Evolutionary conservation across 768 basidiomycete species (phyloP).

Genomic region (Paxillus ammoniavirescens): DNA sequence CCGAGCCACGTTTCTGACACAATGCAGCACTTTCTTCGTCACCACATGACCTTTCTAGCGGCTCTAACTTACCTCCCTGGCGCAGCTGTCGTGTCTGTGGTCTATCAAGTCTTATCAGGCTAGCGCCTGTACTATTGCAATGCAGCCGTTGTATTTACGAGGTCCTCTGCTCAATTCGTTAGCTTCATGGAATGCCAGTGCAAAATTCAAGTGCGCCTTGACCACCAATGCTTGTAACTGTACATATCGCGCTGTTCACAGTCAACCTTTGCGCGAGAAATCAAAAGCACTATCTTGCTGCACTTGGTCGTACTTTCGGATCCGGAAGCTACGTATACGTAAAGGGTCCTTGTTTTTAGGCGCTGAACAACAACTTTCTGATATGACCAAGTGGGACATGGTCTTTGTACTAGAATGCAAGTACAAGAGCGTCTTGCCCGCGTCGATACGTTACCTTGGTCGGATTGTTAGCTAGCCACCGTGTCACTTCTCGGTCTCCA

Average conservation of each 20-base stretch:
- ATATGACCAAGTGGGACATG: not conserved
- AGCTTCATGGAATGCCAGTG: not conserved
- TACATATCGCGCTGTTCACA: not conserved
- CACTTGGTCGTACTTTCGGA: no score
- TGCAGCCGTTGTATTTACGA: not conserved
- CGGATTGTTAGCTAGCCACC: conserved; percentile 1
- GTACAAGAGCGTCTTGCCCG: conserved; percentile 28
- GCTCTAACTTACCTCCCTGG: not conserved
- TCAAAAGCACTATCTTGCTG: not conserved
- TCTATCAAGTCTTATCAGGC: not conserved
- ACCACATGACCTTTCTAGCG: not conserved
- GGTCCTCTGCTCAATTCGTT: not conserved
- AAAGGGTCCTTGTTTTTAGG: conserved; percentile 6
- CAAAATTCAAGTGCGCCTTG: conserved; percentile 1
- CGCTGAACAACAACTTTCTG: not conserved
- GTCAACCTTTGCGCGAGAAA: not conserved
- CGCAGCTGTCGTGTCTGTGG: not conserved
- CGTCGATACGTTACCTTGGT: conserved; percentile 1
- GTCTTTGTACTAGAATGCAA: not conserved
- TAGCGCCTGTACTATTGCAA: not conserved
- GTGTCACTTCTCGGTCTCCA: conserved; percentile 16
- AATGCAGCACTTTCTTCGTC: not conserved
- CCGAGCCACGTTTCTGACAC: not conserved
- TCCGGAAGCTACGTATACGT: not conserved
- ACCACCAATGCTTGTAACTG: not conserved